Evolutionary conservation across 345 rosid genomes (phyloP).

Genomic region (Turritis glabra): DNA sequence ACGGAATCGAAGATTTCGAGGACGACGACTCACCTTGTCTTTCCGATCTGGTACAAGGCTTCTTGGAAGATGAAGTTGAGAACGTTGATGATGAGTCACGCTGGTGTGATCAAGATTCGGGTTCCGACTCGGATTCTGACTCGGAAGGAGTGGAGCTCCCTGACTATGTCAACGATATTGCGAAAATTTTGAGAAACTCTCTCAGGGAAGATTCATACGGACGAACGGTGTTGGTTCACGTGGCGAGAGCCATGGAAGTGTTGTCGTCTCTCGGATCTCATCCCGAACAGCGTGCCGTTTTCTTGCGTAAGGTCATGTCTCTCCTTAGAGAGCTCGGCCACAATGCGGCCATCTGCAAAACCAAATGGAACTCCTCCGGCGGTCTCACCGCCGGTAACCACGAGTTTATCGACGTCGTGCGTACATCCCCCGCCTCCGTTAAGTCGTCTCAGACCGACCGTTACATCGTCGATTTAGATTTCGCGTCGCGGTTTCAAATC

Average conservation of each 20-base stretch:
- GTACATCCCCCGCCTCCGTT: constrained; percentile 4
- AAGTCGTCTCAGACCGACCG: constrained; percentile 34
- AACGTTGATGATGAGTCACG: background rate
- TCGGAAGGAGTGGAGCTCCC: constrained; percentile 44
- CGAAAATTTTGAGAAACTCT: constrained; percentile 3
- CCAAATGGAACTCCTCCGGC: constrained; percentile 70
- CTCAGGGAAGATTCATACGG: constrained; percentile 48
- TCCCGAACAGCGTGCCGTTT: constrained; percentile 33
- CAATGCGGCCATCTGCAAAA: constrained; percentile 91
- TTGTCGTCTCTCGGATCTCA: constrained; percentile 38
- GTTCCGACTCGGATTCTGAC: constrained; percentile 55
- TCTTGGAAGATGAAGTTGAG: constrained; percentile 55
- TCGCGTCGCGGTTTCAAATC: constrained; percentile 71
- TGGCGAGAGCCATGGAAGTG: constrained; percentile 50
- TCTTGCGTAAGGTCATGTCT: constrained; percentile 60
- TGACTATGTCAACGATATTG: constrained; percentile 41
- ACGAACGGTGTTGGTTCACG: constrained; percentile 45
- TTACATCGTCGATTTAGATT: constrained; percentile 75
- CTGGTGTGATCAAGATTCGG: constrained; percentile 22
- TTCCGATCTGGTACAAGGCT: constrained; percentile 74
- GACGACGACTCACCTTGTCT: constrained; percentile 64
- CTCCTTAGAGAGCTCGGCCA: constrained; percentile 62
- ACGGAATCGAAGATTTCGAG: constrained; percentile 36
- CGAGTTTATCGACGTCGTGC: constrained; percentile 82
- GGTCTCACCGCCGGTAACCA: constrained; percentile 62